phyloP scores from a whole-genome alignment of 768 basidiomycete genomes.

The Paxillus rubicundulus region DNA sequence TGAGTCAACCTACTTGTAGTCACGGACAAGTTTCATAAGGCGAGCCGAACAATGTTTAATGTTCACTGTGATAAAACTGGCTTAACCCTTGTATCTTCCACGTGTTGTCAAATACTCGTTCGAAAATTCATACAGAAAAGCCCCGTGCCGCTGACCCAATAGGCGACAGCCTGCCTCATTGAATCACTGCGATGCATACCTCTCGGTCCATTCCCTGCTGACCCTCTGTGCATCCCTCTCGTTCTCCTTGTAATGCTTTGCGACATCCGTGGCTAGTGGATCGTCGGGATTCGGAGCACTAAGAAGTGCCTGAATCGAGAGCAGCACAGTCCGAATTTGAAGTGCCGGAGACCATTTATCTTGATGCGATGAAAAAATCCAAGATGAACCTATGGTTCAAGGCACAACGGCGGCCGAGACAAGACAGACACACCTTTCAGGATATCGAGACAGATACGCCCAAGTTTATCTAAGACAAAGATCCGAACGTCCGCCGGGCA shows the following conservation, averaged over 20 bases:
- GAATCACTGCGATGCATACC: conserved; percentile 56
- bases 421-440: conserved; percentile 69
- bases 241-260: conserved; percentile 98
- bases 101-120: not conserved
- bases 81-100: not conserved
- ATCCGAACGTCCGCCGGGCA: not conserved
- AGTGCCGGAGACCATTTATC: conserved; percentile 99
- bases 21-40: not conserved
- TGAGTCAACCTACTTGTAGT: too few species aligned
- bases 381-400: too few species aligned
- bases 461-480: conserved; percentile 79
- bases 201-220: conserved; percentile 93
- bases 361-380: conserved; percentile 23
- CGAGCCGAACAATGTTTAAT: not conserved
- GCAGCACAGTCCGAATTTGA: conserved; percentile 95
- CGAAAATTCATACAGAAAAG: not conserved
- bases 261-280: conserved; percentile 90
- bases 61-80: too few species aligned
- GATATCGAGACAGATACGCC: conserved; percentile 97
- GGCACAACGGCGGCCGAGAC: not conserved
- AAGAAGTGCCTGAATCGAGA: conserved; percentile 95
- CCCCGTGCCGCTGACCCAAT: not conserved
- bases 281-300: conserved; percentile 97
- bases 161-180: too few species aligned
- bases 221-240: conserved; percentile 91